These are phyloP conservation scores for Nannochloropsis oceanica DNA, from an alignment of 108 stramenopile species.

Conservation along the genomic window DNA sequence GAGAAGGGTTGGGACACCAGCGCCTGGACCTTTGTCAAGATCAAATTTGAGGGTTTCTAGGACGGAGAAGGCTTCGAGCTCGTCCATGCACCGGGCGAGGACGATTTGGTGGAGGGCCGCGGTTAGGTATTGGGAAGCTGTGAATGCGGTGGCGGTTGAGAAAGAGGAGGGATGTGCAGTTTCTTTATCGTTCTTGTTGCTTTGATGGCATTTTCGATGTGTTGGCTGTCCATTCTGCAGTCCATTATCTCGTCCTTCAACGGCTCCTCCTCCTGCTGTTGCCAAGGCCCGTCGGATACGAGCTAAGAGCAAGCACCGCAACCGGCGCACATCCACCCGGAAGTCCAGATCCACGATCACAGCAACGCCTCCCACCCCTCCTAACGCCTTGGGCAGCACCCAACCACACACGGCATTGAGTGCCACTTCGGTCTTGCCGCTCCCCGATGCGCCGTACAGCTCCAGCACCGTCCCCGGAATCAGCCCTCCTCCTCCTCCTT, in stretches of 20 bases:
- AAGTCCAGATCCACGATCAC: background rate
- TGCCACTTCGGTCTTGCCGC: background rate
- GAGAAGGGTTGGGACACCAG: background rate
- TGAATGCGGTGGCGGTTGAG: background rate
- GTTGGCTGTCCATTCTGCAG: background rate
- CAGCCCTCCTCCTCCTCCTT: background rate
- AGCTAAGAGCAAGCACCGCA: background rate
- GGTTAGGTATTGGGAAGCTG: background rate
- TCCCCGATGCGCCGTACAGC: background rate
- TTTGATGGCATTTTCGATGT: background rate
- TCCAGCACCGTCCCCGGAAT: background rate
- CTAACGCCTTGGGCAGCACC: background rate
- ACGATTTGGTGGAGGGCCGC: background rate
- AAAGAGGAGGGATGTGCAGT: no score
- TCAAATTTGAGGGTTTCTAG: background rate
- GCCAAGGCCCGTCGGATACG: background rate
- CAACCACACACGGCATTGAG: background rate
- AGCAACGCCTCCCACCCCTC: background rate
- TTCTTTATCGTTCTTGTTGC: no score
- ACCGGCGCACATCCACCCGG: background rate
- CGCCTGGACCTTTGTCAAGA: background rate
- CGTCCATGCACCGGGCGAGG: background rate
- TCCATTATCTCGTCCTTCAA: background rate
- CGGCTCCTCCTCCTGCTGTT: background rate
- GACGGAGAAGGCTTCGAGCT: background rate